Evolutionary conservation across 345 rosid genomes (phyloP), one percentile per base, ranked within the genome.

Genomic region (Salix arbutifolia): DNA sequence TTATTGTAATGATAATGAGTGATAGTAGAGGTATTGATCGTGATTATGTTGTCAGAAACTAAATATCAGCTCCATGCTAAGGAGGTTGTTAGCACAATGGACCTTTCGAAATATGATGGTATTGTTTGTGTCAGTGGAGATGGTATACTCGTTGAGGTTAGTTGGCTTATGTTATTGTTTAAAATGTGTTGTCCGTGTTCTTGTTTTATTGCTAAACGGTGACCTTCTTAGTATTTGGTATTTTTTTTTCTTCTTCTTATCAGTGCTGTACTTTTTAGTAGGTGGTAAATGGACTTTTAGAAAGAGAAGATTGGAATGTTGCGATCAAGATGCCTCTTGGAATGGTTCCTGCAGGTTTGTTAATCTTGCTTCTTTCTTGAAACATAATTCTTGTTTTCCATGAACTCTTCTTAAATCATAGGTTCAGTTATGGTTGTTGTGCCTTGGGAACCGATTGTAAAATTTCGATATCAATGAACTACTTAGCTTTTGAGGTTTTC

Each of bases 211-310:
- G 37, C 67, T 61, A 21, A 75, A 69, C 1, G 60, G 16, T 44
- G 42, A 31, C 35, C 56, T 53, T 10, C 6, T 33, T 73, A 48
- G 16, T 28, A 52, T 74, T 30, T 76, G 16, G 52, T 33, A 66
- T 76, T 65, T 65, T 73, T 72, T 31, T 52, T 52, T 44, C 35
- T 42, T 65, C 56, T 75, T 75, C 84, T 81, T 68, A 78, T 61
- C 35, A 30, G 53, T 79, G 76, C 75, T 82, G 74, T 69, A 35
- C 84, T 64, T 79, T 89, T 84, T 89, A 85, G 89, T 91, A 93
- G 99, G 99, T 96, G 83, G 90, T 93, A 74, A 96, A 96, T 88
- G 99, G 99, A 81, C 81, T 96, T 67, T 92, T 93, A n/a, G 91
- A 87, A 83, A 90, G 99, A 83, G 88, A 82, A 74, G 99, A 93